Evolutionary conservation across 352 stramenopile genomes (phyloP), one percentile per base, ranked within the genome.

Genomic region (Pythium sp.): DNA sequence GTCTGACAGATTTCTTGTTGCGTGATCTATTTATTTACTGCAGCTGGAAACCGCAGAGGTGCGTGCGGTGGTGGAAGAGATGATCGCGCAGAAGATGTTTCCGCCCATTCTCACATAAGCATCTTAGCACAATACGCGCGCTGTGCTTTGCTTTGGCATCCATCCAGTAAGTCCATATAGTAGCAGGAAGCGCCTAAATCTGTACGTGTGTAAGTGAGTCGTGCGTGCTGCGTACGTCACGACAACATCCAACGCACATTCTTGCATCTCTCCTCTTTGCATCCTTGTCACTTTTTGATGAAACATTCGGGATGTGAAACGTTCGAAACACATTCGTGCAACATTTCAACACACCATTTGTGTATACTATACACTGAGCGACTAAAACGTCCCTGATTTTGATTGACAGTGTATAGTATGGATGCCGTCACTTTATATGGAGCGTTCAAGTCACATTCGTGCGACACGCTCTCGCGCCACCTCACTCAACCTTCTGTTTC

Each of bases 41-140:
- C 51, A 92, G 86, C 72, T 93, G 59, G 67, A 87, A 58, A 74
- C 76, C 7, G 77, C 81, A 24, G 77, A 93, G 54, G 71, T 94
- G 58, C 83, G 81, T 65, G 24, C 55, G 5, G 73, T 92, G 56
- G 69, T 94, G 57, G 72, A 93, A 70, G 84, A 91, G 67, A 84
- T 92, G 72, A 84, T 93, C 60, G 72, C 75, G 65, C 86, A 94
- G 70, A 81, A 86, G 70, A 91, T 94, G 58, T 94, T 94, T 62
- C 86, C 86, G 34, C 86, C 84, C 14, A 73, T 94, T 34, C 80
- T 94, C 62, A 78, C 76, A 22, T 85, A 76, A 58, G 28, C 41
- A 49, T 8, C 15, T 6, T 32, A 32, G 30, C 30, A 5, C 30
- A 32, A 32, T 5, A 49, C 41, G 18, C 9, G 15, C 18, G 3